Percentiles rank a stretch among this genome's conserved stretches.
These are phyloP conservation scores for Coniferiporia sulphurascens DNA, from an alignment of 1,284 basidiomycete species.

Conservation along the genomic window DNA sequence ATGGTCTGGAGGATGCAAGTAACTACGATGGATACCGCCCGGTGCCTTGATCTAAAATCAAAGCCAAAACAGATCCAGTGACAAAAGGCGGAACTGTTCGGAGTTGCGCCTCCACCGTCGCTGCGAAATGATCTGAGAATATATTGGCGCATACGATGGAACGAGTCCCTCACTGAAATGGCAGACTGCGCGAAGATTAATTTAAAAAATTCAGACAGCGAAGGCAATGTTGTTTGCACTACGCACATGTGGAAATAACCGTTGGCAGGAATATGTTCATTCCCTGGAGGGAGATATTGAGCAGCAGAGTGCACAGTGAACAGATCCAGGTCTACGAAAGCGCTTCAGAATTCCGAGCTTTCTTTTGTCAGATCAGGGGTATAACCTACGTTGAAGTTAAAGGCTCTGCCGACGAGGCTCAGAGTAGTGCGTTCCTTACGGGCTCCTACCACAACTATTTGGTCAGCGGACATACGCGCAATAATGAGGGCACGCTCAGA, in stretches of 20 bases:
- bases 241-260: constrained; percentile 35
- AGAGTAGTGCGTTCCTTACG: constrained; percentile 32
- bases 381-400: constrained; percentile 34
- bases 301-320: constrained; percentile 12
- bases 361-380: neutral
- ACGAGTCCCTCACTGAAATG: constrained; percentile 15
- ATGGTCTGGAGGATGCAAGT: constrained; percentile 32
- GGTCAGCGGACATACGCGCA: constrained; percentile 35
- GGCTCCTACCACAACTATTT: constrained; percentile 28
- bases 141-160: neutral
- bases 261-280: constrained; percentile 40
- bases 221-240: neutral
- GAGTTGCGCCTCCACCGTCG: constrained; percentile 36
- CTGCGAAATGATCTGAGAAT: constrained; percentile 21
- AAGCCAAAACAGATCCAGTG: constrained; percentile 32
- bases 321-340: constrained; percentile 18
- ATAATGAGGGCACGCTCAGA: constrained; percentile 34
- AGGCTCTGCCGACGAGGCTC: constrained; percentile 31
- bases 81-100: constrained; percentile 38
- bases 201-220: neutral
- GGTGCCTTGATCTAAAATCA: constrained; percentile 29
- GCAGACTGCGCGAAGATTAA: constrained; percentile 4
- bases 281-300: constrained; percentile 32
- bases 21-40: constrained; percentile 29
- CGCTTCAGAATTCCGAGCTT: neutral